Percentiles rank a stretch among this genome's conserved stretches.
phyloP scores from a whole-genome alignment of 805 yeast genomes.

The Starmerella tilneyi region DNA sequence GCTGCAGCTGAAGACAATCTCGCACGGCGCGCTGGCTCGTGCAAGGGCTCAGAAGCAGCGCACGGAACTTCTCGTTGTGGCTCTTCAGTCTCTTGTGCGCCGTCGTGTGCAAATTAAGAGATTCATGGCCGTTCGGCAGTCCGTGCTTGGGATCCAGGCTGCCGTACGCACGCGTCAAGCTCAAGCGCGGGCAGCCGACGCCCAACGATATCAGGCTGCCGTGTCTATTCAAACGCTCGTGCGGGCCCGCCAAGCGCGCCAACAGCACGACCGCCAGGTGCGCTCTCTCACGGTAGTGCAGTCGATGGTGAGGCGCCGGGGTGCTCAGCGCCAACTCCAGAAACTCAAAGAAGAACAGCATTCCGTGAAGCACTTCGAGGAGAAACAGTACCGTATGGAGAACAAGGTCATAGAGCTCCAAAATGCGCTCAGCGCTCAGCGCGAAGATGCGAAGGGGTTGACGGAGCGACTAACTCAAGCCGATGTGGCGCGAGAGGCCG shows the following conservation, averaged over 20 bases:
- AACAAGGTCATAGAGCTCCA: slow-evolving; percentile 96
- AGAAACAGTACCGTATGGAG: slow-evolving; percentile 85
- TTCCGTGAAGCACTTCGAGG: slow-evolving; percentile 71
- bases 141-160: slow-evolving; percentile 52
- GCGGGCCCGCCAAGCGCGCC: slow-evolving; percentile 60
- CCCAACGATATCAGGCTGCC: slow-evolving; percentile 55
- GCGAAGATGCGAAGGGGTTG: slow-evolving; percentile 53
- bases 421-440: slow-evolving; percentile 57
- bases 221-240: slow-evolving; percentile 58
- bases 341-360: slow-evolving; percentile 76
- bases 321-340: slow-evolving; percentile 57
- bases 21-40: slow-evolving; percentile 58
- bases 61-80: slow-evolving; percentile 52
- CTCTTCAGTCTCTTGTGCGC: slow-evolving; percentile 55
- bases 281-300: slow-evolving; percentile 63
- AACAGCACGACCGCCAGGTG: slow-evolving; percentile 37
- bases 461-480: slow-evolving; percentile 14
- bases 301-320: slow-evolving; percentile 61
- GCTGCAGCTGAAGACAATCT: slow-evolving; percentile 45
- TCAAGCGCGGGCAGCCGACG: slow-evolving; percentile 43
- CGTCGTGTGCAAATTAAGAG: slow-evolving; percentile 38
- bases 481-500: slow-evolving; percentile 12
- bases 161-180: slow-evolving; percentile 41
- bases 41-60: slow-evolving; percentile 39
- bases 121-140: slow-evolving; percentile 42